These are phyloP conservation scores for Pythium plurisporium DNA, from an alignment of 352 stramenopile genomes.

Conservation along the genomic window DNA sequence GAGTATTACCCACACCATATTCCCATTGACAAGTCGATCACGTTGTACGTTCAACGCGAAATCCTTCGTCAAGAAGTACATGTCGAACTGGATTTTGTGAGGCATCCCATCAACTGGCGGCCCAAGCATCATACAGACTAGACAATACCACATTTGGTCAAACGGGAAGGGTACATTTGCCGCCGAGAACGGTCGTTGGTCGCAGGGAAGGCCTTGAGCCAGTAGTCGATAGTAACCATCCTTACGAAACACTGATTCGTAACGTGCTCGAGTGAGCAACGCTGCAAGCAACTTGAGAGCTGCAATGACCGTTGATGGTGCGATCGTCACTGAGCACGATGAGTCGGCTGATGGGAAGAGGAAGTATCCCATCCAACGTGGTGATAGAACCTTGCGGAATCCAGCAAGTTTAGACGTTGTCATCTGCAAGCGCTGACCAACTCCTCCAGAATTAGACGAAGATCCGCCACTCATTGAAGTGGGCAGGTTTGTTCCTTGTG, in stretches of 20 bases:
- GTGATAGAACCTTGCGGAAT: slow-evolving; percentile 55
- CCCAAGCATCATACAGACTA: slow-evolving; percentile 62
- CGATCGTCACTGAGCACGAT: slow-evolving; percentile 19
- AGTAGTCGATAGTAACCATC: slow-evolving; percentile 70
- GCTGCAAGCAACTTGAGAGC: slow-evolving; percentile 45
- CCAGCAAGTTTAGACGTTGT: slow-evolving; percentile 41
- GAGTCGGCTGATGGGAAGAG: slow-evolving; percentile 31
- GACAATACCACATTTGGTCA: slow-evolving; percentile 62
- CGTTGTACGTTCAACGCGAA: slow-evolving; percentile 62
- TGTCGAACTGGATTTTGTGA: slow-evolving; percentile 55
- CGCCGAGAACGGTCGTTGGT: slow-evolving; percentile 23
- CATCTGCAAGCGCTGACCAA: slow-evolving; percentile 40
- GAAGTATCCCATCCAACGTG: slow-evolving; percentile 66
- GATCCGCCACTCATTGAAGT: slow-evolving; percentile 6
- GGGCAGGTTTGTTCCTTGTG: not conserved
- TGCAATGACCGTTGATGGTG: slow-evolving; percentile 46
- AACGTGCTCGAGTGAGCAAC: slow-evolving; percentile 38
- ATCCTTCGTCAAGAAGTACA: slow-evolving; percentile 61
- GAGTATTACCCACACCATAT: slow-evolving; percentile 51
- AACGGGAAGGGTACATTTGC: slow-evolving; percentile 39
- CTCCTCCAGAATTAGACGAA: slow-evolving; percentile 1
- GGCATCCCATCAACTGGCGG: slow-evolving; percentile 56
- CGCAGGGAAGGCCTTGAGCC: slow-evolving; percentile 52
- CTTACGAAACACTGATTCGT: slow-evolving; percentile 55
- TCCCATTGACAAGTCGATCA: slow-evolving; percentile 48